These are phyloP conservation scores for Xylaria telfairii DNA, from an alignment of 495 filamentous ascomycete genomes.

Conservation along the genomic window DNA sequence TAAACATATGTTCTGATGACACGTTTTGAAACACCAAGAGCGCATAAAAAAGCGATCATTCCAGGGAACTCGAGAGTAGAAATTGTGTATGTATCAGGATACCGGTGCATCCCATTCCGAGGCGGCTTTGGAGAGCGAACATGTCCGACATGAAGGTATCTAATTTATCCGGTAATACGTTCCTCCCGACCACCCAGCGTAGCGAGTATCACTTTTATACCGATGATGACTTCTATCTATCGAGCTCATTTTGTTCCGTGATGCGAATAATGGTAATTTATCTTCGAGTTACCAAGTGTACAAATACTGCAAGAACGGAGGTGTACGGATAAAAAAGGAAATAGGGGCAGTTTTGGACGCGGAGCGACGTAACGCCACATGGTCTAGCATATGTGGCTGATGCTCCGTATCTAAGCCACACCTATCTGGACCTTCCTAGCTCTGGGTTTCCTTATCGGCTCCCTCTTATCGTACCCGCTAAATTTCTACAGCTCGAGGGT, in stretches of 20 bases:
- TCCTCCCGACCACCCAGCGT: neutral
- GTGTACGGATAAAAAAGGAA: too few species aligned
- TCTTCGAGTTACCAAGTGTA: neutral
- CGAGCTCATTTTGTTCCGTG: neutral
- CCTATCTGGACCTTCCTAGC: neutral
- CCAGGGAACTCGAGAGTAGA: neutral
- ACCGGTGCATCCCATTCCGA: constrained; percentile 14
- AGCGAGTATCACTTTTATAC: neutral
- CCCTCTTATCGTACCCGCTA: neutral
- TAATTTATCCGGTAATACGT: constrained; percentile 17
- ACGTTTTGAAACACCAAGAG: neutral
- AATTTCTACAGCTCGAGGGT: constrained; percentile 17
- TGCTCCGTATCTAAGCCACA: neutral
- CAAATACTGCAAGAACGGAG: too few species aligned
- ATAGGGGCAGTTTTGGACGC: too few species aligned
- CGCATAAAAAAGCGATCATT: neutral
- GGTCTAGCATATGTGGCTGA: neutral
- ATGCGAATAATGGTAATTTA: neutral
- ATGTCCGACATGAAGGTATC: neutral
- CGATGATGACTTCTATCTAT: neutral
- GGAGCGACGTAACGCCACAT: neutral
- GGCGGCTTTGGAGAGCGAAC: neutral
- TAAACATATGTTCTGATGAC: neutral
- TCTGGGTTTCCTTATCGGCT: neutral
- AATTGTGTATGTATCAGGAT: neutral